Percentiles rank a stretch among this genome's conserved stretches.
These are phyloP conservation scores for Phytophthora citrophthora DNA, from an alignment of 352 stramenopile genomes.

Conservation along the genomic window DNA sequence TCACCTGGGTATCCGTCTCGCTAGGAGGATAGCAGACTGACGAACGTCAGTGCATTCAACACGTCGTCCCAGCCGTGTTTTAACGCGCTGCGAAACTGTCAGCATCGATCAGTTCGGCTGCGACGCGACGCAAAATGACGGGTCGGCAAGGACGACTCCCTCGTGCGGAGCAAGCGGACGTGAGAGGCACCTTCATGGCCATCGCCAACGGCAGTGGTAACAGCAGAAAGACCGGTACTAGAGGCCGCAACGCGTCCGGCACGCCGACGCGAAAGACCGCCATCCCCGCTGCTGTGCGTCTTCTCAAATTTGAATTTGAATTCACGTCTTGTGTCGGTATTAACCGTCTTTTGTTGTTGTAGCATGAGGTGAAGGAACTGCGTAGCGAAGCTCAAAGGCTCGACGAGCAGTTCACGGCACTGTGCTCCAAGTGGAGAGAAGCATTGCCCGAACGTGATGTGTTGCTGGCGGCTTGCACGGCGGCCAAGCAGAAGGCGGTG, in stretches of 20 bases:
- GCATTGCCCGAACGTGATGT: slow-evolving; percentile 44
- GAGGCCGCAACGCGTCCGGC: slow-evolving; percentile 13
- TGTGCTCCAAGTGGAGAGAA: slow-evolving; percentile 52
- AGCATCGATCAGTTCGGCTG: neutral
- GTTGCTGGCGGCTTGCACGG: slow-evolving; percentile 51
- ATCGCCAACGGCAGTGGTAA: slow-evolving; percentile 5
- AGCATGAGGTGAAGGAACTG: slow-evolving; percentile 62
- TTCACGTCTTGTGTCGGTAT: neutral
- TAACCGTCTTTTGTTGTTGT: slow-evolving; percentile 6
- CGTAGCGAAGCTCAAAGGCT: slow-evolving; percentile 44
- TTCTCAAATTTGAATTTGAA: neutral
- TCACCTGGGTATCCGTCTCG: neutral
- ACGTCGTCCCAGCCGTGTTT: neutral
- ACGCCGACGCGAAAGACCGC: slow-evolving; percentile 26
- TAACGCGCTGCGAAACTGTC: neutral
- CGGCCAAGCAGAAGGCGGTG: slow-evolving; percentile 54
- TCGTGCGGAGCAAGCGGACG: slow-evolving; percentile 1
- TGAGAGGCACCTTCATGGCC: slow-evolving; percentile 17
- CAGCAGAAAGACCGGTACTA: slow-evolving; percentile 6
- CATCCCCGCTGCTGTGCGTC: slow-evolving; percentile 25
- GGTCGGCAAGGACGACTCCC: slow-evolving; percentile 11
- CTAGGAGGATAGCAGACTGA: neutral
- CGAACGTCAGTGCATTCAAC: neutral
- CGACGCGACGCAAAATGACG: slow-evolving; percentile 12
- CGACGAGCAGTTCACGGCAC: slow-evolving; percentile 36